A percentile compares a stretch with the other conserved stretches of the same genome.
phyloP scores from a whole-genome alignment of 768 basidiomycete genomes.

The Melanogaster broomeanus region DNA sequence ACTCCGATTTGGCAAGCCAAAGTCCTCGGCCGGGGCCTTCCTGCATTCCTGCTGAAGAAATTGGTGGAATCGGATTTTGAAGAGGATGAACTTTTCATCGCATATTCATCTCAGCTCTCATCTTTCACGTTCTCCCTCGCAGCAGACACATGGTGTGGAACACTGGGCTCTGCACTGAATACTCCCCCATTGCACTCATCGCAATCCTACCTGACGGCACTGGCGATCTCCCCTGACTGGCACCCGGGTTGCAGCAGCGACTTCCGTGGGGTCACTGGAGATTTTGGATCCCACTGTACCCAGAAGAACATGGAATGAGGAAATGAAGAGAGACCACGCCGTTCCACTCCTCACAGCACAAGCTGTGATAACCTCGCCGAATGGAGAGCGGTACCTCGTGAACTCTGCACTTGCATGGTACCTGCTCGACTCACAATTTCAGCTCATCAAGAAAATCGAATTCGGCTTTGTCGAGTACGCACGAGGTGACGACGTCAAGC shows the following conservation, averaged over 20 bases:
- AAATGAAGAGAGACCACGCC: neutral
- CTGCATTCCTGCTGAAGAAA: slow-evolving; percentile 1
- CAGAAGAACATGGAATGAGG: slow-evolving; percentile 8
- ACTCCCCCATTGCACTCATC: neutral
- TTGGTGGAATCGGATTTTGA: neutral
- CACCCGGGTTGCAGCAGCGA: slow-evolving; percentile 12
- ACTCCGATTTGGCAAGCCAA: slow-evolving; percentile 5
- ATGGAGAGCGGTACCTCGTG: slow-evolving; percentile 9
- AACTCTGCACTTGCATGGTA: neutral
- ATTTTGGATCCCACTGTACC: slow-evolving; percentile 9
- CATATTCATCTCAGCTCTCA: neutral
- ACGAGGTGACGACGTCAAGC: neutral
- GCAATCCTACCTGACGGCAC: slow-evolving; percentile 1
- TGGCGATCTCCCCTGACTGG: slow-evolving; percentile 22
- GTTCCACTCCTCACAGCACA: neutral
- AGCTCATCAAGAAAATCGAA: slow-evolving; percentile 8
- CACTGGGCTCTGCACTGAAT: neutral
- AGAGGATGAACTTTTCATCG: slow-evolving; percentile 2
- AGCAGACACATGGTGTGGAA: neutral
- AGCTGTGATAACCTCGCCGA: slow-evolving; percentile 4
- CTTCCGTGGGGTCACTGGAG: slow-evolving; percentile 1
- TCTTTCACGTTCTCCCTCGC: slow-evolving; percentile 7
- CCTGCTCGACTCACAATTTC: slow-evolving; percentile 1
- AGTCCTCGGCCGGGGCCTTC: slow-evolving; percentile 1
- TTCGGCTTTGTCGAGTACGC: slow-evolving; percentile 1